Conservation (phyloP, 1,139 yeast genomes). For the Saccharomyces hybrid region DNA sequence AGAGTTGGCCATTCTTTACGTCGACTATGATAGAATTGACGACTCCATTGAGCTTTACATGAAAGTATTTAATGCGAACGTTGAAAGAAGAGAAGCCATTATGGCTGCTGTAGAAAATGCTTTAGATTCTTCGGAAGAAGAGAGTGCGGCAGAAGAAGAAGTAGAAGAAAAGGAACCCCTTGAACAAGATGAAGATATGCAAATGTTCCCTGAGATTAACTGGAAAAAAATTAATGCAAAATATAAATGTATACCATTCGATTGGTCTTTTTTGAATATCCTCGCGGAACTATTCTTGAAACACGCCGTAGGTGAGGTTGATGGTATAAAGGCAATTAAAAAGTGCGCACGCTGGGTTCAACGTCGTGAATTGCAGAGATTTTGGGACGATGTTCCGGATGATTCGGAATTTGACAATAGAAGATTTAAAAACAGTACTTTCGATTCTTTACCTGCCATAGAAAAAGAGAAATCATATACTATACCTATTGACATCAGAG, state of each 20-base stretch:
- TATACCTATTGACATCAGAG: no score
- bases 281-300: conserved; percentile 69
- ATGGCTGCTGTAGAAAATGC: conserved; percentile 30
- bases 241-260: conserved; percentile 44
- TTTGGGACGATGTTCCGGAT: conserved; percentile 32
- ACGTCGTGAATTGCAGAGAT: conserved; percentile 57
- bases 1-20: conserved; percentile 70
- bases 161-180: conserved; percentile 2
- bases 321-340: conserved; percentile 61
- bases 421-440: no score
- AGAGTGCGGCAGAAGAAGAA: conserved; percentile 1
- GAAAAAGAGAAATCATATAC: no score
- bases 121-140: conserved; percentile 29
- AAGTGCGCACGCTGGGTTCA: conserved; percentile 80
- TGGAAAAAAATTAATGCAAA: conserved; percentile 27
- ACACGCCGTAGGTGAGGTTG: conserved; percentile 43
- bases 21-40: conserved; percentile 62
- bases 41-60: conserved; percentile 79
- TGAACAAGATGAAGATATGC: conserved; percentile 21
- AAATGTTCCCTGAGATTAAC: conserved; percentile 21
- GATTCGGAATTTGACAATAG: no score
- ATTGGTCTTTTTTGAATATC: conserved; percentile 85
- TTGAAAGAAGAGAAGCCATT: conserved; percentile 28
- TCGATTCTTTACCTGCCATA: no score
- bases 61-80: conserved; percentile 53